These are phyloP conservation scores for Lagenidium sp. DNA, from an alignment of 352 stramenopile species.

Conservation along the genomic window DNA sequence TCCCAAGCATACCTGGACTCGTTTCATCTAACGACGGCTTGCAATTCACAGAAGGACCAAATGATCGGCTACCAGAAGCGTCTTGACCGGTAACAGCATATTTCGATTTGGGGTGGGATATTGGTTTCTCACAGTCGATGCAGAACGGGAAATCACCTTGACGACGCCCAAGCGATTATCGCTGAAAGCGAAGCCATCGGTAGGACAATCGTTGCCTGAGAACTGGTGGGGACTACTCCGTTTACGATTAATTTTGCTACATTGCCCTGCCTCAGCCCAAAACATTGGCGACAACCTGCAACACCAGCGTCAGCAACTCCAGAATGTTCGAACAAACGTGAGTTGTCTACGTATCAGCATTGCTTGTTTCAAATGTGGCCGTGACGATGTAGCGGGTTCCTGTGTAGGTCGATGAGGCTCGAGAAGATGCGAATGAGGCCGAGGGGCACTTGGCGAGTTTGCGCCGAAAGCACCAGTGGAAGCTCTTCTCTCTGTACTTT, in stretches of 20 bases:
- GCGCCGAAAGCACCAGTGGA: conserved; percentile 69
- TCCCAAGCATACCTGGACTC: too few relatives aligned
- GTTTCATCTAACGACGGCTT: too few relatives aligned
- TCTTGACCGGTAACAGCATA: conserved; percentile 30
- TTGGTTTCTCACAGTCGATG: not conserved
- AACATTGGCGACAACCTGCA: conserved; percentile 68
- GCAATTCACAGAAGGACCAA: conserved; percentile 57
- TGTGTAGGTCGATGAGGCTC: conserved; percentile 49
- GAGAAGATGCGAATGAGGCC: conserved; percentile 63
- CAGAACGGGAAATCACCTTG: conserved; percentile 61
- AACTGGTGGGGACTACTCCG: too few relatives aligned
- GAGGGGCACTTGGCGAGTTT: conserved; percentile 63
- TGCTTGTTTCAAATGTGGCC: conserved; percentile 1
- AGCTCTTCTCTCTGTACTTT: conserved; percentile 73
- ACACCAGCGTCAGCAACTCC: conserved; percentile 61
- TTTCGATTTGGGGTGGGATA: not conserved
- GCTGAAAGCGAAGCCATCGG: conserved; percentile 55
- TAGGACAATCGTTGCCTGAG: conserved; percentile 4
- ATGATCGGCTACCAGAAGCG: conserved; percentile 67
- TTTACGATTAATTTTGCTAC: too few relatives aligned
- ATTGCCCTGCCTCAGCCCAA: conserved; percentile 15
- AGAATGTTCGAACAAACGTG: conserved; percentile 71
- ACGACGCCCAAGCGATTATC: conserved; percentile 61
- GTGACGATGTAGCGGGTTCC: not conserved
- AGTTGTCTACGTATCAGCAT: conserved; percentile 3